Evolutionary conservation across 1,284 basidiomycete genomes (phyloP).

Genomic region (Moesziomyces antarcticus): DNA sequence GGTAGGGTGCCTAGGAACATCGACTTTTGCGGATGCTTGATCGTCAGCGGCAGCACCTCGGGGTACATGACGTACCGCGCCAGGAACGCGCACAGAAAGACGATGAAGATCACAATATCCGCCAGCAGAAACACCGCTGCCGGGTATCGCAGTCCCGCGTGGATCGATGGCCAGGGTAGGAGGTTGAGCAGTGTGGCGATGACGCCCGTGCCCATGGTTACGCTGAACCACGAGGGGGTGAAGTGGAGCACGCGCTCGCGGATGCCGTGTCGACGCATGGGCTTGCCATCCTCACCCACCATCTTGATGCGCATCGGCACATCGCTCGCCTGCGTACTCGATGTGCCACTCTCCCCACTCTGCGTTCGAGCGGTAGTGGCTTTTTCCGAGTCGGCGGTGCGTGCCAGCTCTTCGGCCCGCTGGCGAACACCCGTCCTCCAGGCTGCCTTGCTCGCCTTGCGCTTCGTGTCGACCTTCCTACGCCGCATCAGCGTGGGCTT

Average conservation of each 20-base stretch:
- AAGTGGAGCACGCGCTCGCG: constrained; percentile 51
- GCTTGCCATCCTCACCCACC: constrained; percentile 42
- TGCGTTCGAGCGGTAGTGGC: not conserved
- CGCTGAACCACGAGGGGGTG: constrained; percentile 58
- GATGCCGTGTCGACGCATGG: constrained; percentile 39
- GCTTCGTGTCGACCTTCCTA: not conserved
- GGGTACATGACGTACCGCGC: constrained; percentile 56
- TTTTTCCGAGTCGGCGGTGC: constrained; percentile 43
- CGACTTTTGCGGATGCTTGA: constrained; percentile 59
- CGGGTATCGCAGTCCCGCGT: constrained; percentile 33
- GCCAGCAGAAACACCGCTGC: constrained; percentile 39
- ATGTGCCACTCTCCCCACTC: not conserved
- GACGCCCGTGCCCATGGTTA: constrained; percentile 59
- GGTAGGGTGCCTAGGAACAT: constrained; percentile 56
- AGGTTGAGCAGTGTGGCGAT: constrained; percentile 50
- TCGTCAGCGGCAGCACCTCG: constrained; percentile 54
- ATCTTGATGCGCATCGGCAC: constrained; percentile 32
- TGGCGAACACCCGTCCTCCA: constrained; percentile 19
- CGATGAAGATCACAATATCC: constrained; percentile 48
- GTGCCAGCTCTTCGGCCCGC: constrained; percentile 31
- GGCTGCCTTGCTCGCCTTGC: not conserved
- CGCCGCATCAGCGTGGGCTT: not conserved
- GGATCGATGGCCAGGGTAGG: constrained; percentile 45
- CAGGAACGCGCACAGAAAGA: constrained; percentile 48
- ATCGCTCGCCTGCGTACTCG: not conserved